These are phyloP conservation scores for Eragrostis nindensis DNA, from an alignment of 176 grass and related monocot species.

Conservation along the genomic window DNA sequence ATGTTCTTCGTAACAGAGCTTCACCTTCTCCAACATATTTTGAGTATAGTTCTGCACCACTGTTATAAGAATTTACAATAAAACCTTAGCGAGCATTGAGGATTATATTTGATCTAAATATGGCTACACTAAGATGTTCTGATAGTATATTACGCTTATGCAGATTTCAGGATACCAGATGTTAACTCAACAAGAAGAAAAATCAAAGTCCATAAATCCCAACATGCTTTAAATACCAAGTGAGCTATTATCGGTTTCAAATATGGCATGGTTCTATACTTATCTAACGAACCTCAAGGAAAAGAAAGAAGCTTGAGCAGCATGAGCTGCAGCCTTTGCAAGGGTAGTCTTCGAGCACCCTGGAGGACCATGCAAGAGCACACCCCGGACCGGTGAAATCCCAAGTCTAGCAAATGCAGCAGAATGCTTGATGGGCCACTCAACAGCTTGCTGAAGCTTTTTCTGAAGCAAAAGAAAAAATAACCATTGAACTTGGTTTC, in stretches of 20 bases:
- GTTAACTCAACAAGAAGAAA: not conserved
- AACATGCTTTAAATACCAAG: conserved; percentile 1
- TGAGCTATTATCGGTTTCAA: not conserved
- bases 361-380: conserved; percentile 88
- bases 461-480: conserved; percentile 60
- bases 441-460: conserved; percentile 83
- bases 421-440: conserved; percentile 91
- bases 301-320: conserved; percentile 94
- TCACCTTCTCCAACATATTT: conserved; percentile 99
- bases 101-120: conserved; percentile 23
- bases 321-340: conserved; percentile 85
- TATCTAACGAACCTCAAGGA: conserved; percentile 65
- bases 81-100: not conserved
- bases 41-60: conserved; percentile 87
- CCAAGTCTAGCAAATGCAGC: conserved; percentile 75
- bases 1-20: conserved; percentile 74
- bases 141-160: conserved; percentile 31
- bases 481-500: conserved; percentile 30
- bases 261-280: not conserved
- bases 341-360: conserved; percentile 95
- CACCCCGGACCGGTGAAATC: conserved; percentile 82
- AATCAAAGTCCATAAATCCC: no score
- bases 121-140: no score
- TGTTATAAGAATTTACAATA: conserved; percentile 37
- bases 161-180: not conserved